phyloP scores from a whole-genome alignment of 306 rosid genomes.

The Quercus robur region DNA sequence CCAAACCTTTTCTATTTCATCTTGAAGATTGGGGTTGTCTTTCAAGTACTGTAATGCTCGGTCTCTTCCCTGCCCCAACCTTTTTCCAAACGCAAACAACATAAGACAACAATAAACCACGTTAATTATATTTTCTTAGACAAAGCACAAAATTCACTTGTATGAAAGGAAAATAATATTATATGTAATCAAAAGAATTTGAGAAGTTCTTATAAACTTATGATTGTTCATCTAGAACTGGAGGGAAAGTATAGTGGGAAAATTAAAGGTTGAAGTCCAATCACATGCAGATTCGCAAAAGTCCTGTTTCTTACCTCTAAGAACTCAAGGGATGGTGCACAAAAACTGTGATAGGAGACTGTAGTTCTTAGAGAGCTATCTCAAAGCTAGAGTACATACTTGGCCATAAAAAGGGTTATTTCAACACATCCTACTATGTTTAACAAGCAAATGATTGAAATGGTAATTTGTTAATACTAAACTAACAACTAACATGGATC shows the following conservation, averaged over 20 bases:
- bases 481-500: too few species aligned
- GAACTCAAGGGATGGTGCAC: neutral
- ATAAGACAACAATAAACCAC: constrained; percentile 16
- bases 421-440: too few species aligned
- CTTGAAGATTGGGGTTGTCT: constrained; percentile 68
- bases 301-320: neutral
- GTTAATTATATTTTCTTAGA: neutral
- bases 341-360: neutral
- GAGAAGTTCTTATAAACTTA: neutral
- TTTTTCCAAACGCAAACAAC: constrained; percentile 29
- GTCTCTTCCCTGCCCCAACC: constrained; percentile 99
- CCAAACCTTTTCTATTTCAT: constrained; percentile 90
- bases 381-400: too few species aligned
- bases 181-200: neutral
- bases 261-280: neutral
- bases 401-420: too few species aligned
- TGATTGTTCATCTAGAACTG: neutral
- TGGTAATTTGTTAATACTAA: too few species aligned
- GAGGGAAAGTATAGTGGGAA: neutral
- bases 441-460: too few species aligned
- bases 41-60: constrained; percentile 78
- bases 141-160: neutral
- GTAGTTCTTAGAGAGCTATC: too few species aligned
- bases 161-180: neutral
- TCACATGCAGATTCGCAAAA: neutral